Base-by-base conservation (phyloP, 2,329 filamentous ascomycete species). In the Aspergillus candidus region DNA sequence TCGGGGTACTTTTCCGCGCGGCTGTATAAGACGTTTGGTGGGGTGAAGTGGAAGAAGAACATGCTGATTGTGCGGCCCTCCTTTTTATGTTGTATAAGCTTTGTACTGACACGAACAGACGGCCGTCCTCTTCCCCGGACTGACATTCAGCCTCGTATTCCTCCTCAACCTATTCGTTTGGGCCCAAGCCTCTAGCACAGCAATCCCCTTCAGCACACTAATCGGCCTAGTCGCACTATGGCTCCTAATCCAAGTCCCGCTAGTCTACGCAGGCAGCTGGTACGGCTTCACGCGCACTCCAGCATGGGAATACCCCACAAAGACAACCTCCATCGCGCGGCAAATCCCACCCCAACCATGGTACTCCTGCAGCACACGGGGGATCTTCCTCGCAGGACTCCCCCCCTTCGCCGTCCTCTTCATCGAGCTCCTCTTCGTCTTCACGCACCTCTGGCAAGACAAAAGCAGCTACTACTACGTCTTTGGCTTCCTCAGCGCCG, bases 391-490 rank as follows among this genome's bases (percentile, higher is more conserved):
- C 8, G 84, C 86, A 0, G 88, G 88, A 1, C 69, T 93, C 13
- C 78, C 91, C 6, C 88, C 88, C 0, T 94, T 94, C 60, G 86
- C 86, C 2, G 87, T 94, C 44, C 83, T 94, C 54, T 93, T 91
- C 65, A 88, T 94, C 58, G 88, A 94, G 68, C 76, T 94, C 11
- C 74, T 91, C 34, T 93, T 90, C 62, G 83, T 93, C 39, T 93
- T 94, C 68, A 86, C 88, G 68, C 89, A 84, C 38, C 66, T 94
- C 30, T 93, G 88, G 86, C 84, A 90, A 64, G 88, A 94, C 67
- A 94, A 94, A 72, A 88, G 82, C 59, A 87, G 86, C 6, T 94
- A 90, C 66, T 94, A 94, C 68, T 94, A 94, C 66, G 83, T 94
- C 15, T 94, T 93, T 61, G 88, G 88, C 10, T 94, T 91, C 70